These are phyloP conservation scores for Vigna trinervia DNA, from an alignment of 306 rosid genomes.

Conservation along the genomic window DNA sequence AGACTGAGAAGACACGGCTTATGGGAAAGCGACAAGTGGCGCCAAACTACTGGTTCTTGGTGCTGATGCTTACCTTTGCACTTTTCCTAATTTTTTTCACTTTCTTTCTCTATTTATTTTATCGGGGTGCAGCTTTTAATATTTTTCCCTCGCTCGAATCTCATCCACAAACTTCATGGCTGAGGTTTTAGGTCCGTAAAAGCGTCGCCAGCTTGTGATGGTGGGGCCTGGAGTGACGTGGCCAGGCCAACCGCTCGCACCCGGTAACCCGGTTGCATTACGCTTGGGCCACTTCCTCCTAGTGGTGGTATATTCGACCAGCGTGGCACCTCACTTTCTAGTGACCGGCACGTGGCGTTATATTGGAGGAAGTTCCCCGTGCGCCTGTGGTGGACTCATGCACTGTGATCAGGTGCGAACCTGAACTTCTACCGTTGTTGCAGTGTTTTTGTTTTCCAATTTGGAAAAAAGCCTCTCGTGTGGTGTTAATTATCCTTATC, in stretches of 20 bases:
- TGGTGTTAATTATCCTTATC: no score
- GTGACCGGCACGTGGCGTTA: conserved; percentile 43
- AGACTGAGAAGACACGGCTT: conserved; percentile 45
- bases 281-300: background rate
- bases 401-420: background rate
- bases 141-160: conserved; percentile 41
- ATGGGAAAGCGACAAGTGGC: conserved; percentile 59
- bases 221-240: conserved; percentile 53
- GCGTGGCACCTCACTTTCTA: conserved; percentile 9
- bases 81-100: conserved; percentile 51
- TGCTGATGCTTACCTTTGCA: conserved; percentile 51
- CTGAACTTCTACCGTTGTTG: background rate
- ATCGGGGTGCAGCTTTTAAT: background rate
- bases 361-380: background rate
- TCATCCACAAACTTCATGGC: conserved; percentile 71
- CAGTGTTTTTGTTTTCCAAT: background rate
- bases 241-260: conserved; percentile 26
- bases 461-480: no score
- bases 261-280: conserved; percentile 43
- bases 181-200: conserved; percentile 54
- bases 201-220: conserved; percentile 62
- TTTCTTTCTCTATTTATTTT: conserved; percentile 21
- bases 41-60: conserved; percentile 44
- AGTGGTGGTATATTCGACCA: conserved; percentile 29
- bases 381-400: conserved; percentile 7